Evolutionary conservation across 768 basidiomycete species (phyloP), one percentile per base, ranked within the genome.

Genomic region (Pulveroboletus sp.): DNA sequence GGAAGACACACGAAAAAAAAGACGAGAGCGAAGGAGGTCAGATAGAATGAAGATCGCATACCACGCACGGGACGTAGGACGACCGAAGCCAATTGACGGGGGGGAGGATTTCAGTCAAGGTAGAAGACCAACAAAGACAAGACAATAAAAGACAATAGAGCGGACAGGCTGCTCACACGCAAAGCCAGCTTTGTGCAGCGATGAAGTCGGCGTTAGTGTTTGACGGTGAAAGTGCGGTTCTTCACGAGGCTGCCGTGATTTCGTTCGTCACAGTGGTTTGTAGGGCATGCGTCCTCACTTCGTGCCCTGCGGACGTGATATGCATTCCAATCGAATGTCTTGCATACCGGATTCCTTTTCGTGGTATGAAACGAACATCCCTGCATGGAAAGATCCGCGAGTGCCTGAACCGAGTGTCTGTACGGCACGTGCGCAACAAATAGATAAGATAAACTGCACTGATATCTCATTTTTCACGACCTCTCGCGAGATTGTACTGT

Each of bases 231-330:
- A 52, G 19, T 32, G 56, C 42, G 59, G 56, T 48, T 56, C 44
- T 40, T 42, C 50, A 53, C 54, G 57, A 56, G 63, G 62, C 9
- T 35, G 29, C 39, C 36, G 42, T 55, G 62, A 50, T 50, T 46
- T 39, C 31, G 20, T 14, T 29, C 26, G 42, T 41, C 24, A n/a
- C n/a, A n/a, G n/a, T n/a, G n/a, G n/a, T n/a, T n/a, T n/a, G n/a
- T n/a, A n/a, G n/a, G n/a, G n/a, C n/a, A n/a, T n/a, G n/a, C n/a
- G n/a, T n/a, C n/a, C n/a, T n/a, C n/a, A n/a, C n/a, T n/a, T n/a
- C n/a, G 43, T 55, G 51, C 20, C 38, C 46, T 44, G 39, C 12
- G 12, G 48, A 42, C 24, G 40, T 50, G 40, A 30, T 39, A 22
- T 30, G 46, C 29, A 29, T 45, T 38, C 32, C 22, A 29, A 44